Evolutionary conservation across 2,329 filamentous ascomycete species (phyloP).

Genomic region (Curvularia sp.): DNA sequence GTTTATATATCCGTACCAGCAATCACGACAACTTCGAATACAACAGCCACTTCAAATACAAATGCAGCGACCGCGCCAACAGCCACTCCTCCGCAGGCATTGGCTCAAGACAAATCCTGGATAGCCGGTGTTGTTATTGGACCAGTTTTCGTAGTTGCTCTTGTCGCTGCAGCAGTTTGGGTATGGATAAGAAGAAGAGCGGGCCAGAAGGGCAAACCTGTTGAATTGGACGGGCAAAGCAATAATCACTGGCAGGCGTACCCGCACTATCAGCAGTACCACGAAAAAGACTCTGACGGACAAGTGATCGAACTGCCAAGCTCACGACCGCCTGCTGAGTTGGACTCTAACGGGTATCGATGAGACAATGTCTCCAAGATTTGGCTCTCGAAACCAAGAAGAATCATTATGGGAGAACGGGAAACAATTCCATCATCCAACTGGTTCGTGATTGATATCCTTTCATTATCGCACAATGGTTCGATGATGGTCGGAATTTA

Average conservation of each 20-base stretch:
- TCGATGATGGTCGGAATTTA: neutral
- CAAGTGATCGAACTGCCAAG: neutral
- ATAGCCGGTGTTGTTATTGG: neutral
- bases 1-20: neutral
- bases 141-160: neutral
- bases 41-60: neutral
- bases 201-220: neutral
- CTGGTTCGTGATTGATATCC: neutral
- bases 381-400: neutral
- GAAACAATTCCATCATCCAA: neutral
- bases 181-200: neutral
- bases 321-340: constrained; percentile 1
- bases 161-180: neutral
- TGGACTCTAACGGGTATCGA: neutral
- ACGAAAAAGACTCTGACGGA: neutral
- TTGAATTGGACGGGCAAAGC: neutral
- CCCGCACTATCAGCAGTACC: neutral
- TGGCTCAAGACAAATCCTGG: neutral
- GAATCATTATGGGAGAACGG: neutral
- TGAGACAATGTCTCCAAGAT: neutral
- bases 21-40: neutral
- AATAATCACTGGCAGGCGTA: neutral
- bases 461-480: neutral
- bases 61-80: neutral
- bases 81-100: neutral